Conservation (phyloP, 164 flowering plant species). For the Amborella trichopoda region DNA sequence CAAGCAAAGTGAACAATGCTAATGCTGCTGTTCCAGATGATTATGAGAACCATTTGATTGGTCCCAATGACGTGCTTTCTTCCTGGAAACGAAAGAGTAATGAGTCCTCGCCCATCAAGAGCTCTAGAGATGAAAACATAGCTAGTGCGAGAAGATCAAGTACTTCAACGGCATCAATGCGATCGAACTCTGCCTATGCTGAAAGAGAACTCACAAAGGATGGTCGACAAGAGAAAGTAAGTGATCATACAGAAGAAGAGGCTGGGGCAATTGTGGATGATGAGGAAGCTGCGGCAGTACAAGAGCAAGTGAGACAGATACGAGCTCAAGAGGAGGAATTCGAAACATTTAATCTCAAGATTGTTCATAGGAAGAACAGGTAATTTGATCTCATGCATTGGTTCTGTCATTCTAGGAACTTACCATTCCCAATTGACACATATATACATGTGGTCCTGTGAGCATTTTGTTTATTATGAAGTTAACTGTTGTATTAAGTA, state of each 20-base stretch:
- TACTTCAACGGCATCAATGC: constrained; percentile 54
- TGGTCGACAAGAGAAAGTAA: constrained; percentile 36
- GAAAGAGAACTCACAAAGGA: constrained; percentile 35
- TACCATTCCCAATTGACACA: no score
- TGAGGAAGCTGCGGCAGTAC: constrained; percentile 95
- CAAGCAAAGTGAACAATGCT: constrained; percentile 26
- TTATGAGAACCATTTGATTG: constrained; percentile 23
- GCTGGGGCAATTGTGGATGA: constrained; percentile 63
- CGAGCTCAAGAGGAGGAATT: constrained; percentile 96
- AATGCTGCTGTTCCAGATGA: constrained; percentile 32
- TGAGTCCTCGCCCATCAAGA: constrained; percentile 58
- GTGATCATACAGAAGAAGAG: constrained; percentile 55
- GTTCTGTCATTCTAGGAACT: no score
- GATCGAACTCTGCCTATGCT: constrained; percentile 45
- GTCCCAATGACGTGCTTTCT: constrained; percentile 53
- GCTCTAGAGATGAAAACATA: constrained; percentile 55
- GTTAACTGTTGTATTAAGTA: no score
- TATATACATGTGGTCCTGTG: no score
- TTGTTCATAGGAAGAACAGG: constrained; percentile 99
- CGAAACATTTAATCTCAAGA: constrained; percentile 88
- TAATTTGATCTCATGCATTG: no score
- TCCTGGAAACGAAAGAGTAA: constrained; percentile 65
- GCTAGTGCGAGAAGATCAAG: constrained; percentile 29
- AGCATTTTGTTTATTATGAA: no score
- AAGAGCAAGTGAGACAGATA: constrained; percentile 95